Percentiles rank a stretch among this genome's conserved stretches.
phyloP scores from a whole-genome alignment of 208 protist species.

The Leishmania guyanensis region DNA sequence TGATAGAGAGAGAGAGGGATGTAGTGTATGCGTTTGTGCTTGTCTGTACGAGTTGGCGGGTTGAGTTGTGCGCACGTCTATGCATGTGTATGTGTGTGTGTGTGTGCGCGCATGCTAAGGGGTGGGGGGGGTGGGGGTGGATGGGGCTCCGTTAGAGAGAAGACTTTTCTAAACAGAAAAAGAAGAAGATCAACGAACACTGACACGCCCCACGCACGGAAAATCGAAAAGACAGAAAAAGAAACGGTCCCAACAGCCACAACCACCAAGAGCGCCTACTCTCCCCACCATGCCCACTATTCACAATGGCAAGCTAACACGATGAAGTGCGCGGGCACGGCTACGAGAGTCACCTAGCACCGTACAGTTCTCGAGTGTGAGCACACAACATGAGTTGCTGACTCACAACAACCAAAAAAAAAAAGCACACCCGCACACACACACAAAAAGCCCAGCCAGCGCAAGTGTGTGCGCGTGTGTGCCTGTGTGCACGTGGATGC shows the following conservation, averaged over 20 bases:
- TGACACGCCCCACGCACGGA: background rate
- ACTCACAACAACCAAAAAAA: background rate
- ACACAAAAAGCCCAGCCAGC: background rate
- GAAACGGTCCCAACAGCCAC: background rate
- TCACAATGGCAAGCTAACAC: background rate
- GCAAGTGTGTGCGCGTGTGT: background rate
- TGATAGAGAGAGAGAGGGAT: background rate
- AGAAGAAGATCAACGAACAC: slow-evolving; percentile 8
- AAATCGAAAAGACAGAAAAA: background rate
- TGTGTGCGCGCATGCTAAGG: slow-evolving; percentile 3
- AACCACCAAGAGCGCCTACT: background rate
- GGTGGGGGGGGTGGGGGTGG: too few relatives aligned
- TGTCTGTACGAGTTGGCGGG: background rate
- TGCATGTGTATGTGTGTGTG: background rate
- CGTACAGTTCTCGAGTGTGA: background rate
- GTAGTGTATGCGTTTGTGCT: background rate
- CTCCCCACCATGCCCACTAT: background rate
- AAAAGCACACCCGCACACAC: background rate
- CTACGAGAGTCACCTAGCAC: background rate
- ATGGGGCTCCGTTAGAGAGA: background rate
- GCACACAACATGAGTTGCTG: background rate
- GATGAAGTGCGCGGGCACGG: background rate
- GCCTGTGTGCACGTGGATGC: background rate
- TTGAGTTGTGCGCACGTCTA: background rate
- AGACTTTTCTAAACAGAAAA: slow-evolving; percentile 19